phyloP scores from a whole-genome alignment of 306 rosid genomes.

The Spatholobus suberectus region DNA sequence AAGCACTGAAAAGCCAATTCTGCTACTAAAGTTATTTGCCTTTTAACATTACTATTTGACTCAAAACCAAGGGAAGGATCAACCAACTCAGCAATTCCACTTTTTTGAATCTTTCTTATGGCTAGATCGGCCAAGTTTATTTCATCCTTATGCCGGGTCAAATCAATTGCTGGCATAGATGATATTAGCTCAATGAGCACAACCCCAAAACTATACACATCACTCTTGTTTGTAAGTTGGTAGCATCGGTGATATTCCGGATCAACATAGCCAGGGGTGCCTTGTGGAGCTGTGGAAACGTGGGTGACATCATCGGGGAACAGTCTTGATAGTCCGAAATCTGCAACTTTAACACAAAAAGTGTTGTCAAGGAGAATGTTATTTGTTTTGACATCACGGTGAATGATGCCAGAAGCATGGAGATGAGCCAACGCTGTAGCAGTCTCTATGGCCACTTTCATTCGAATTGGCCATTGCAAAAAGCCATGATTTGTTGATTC shows the following conservation, averaged over 20 bases:
- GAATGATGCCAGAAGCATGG: conserved; percentile 80
- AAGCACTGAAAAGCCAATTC: conserved; percentile 70
- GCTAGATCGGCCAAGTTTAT: conserved; percentile 70
- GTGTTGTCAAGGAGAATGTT: too few relatives aligned
- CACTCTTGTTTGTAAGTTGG: conserved; percentile 77
- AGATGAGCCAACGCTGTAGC: conserved; percentile 69
- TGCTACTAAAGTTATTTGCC: conserved; percentile 54
- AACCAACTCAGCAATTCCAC: conserved; percentile 51
- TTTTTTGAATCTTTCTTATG: conserved; percentile 51
- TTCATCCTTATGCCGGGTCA: conserved; percentile 59
- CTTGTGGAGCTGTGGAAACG: conserved; percentile 76
- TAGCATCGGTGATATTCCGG: conserved; percentile 71
- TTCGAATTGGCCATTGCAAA: conserved; percentile 54
- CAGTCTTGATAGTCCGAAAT: conserved; percentile 68
- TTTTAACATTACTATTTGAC: conserved; percentile 48
- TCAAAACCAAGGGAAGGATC: conserved; percentile 60
- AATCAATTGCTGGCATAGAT: conserved; percentile 72
- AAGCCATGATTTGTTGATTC: conserved; percentile 21
- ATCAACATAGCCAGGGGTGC: conserved; percentile 72
- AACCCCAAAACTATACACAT: conserved; percentile 80
- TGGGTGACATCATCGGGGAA: conserved; percentile 66
- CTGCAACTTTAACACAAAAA: conserved; percentile 73
- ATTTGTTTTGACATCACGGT: too few relatives aligned
- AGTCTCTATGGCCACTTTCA: conserved; percentile 69
- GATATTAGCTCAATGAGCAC: conserved; percentile 71